These are phyloP conservation scores for Sphagnum tenellum DNA, from an alignment of 225 moss, liverwort and hornwort genomes.

Conservation along the genomic window DNA sequence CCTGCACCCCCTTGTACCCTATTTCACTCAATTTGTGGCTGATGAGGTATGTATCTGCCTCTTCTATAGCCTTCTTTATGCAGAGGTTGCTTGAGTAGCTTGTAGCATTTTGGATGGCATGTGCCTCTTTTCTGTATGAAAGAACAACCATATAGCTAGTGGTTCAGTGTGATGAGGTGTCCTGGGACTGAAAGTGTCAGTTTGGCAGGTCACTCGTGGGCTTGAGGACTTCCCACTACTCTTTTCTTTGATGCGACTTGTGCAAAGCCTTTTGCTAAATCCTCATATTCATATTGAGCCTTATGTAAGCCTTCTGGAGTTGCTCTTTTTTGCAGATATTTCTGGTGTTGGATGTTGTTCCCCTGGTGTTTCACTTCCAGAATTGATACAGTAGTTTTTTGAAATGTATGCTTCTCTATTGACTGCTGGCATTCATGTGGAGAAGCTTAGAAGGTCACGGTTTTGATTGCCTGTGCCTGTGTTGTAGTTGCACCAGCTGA, in stretches of 20 bases:
- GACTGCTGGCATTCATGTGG: background rate
- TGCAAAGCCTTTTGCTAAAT: constrained; percentile 89
- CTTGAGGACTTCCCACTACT: constrained; percentile 86
- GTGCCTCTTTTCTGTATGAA: no score
- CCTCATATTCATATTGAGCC: constrained; percentile 91
- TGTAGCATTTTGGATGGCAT: no score
- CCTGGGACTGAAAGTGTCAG: no score
- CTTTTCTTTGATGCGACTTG: constrained; percentile 94
- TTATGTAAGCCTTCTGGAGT: constrained; percentile 48
- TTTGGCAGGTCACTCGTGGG: constrained; percentile 72
- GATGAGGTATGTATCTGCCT: constrained; percentile 59
- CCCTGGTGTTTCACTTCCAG: no score
- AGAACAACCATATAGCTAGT: no score
- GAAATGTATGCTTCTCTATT: background rate
- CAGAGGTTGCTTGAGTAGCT: no score
- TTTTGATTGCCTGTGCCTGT: constrained; percentile 1
- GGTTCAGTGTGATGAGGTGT: no score
- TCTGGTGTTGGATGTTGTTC: no score
- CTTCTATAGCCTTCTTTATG: no score
- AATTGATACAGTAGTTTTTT: background rate
- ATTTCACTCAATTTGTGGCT: constrained; percentile 90
- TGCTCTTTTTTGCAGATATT: background rate
- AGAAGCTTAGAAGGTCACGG: background rate
- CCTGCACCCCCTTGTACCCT: constrained; percentile 94
- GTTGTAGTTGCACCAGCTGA: constrained; percentile 88